Evolutionary conservation across 805 yeast species (phyloP), one percentile per base, ranked within the genome.

Genomic region (Candida rishiriensis): DNA sequence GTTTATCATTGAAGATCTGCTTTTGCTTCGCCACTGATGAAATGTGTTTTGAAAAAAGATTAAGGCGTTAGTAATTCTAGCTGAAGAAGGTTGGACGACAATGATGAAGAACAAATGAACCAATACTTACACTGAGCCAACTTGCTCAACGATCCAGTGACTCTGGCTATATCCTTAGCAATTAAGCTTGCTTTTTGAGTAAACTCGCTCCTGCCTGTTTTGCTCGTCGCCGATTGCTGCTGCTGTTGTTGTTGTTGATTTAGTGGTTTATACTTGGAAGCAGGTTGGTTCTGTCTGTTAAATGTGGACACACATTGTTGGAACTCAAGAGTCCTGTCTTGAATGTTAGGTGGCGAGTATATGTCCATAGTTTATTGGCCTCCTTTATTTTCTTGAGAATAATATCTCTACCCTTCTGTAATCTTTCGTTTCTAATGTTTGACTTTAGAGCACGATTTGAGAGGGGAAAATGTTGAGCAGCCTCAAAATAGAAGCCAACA

Each of bases 1-100:
- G 97, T 53, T 85, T 83, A 65, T 93, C 99, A 59, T 90, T 96
- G 53, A 93, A 88, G 60, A 91, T 66, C 15, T 97, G 95, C 61
- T 89, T 90, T 54, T 89, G 73, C 63, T 85, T 88, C 3, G 99
- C 97, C 51, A 93, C 59, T 32, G 64, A 34, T 9, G 18, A 13
- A 12, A 30, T 13, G 13, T 13, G 33, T 30, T 30, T 13, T n/a
- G 35, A 31, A 26, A 26, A 16, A 29, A 2, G 15, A 15, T 12
- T 28, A 3, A 12, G 7, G 16, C 11, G 35, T 38, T 15, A 29
- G 35, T 29, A 38, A 6, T 6, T n/a, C 11, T 29, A 18, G 7
- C 26, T 21, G 26, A 26, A 29, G 8, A 15, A 30, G 38, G 12
- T 12, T 26, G 15, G 33, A 26, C 28, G 15, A 26, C 15, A 15